phyloP scores from a whole-genome alignment of 1,284 basidiomycete species.

The Grifola frondosa region DNA sequence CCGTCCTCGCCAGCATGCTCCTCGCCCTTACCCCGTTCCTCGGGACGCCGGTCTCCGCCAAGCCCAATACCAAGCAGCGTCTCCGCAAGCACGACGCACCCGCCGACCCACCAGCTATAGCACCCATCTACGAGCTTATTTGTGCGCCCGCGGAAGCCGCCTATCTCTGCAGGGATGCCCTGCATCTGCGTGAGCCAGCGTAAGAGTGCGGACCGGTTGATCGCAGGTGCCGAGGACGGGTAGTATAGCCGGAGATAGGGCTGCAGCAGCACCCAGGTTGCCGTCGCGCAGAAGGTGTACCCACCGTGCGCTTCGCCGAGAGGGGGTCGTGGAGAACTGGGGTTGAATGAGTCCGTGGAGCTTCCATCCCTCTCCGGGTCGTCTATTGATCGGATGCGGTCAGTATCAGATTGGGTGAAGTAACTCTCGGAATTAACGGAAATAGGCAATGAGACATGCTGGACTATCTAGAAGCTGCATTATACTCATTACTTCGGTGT shows the following conservation, averaged over 20 bases:
- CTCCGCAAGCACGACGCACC: constrained; percentile 81
- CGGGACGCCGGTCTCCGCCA: constrained; percentile 3
- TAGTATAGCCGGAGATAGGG: constrained; percentile 42
- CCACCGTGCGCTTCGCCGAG: constrained; percentile 97
- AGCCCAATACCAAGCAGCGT: constrained; percentile 43
- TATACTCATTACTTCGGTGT: too few species aligned
- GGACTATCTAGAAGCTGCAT: too few species aligned
- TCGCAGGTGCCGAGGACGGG: constrained; percentile 30
- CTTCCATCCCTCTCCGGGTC: constrained; percentile 4
- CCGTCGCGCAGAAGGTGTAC: constrained; percentile 92
- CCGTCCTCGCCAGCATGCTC: constrained; percentile 34
- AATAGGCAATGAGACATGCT: background rate
- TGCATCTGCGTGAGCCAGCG: constrained; percentile 91
- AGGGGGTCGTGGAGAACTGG: constrained; percentile 52
- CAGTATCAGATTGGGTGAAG: background rate
- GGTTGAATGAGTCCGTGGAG: constrained; percentile 15
- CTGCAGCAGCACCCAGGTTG: constrained; percentile 79
- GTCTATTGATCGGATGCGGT: constrained; percentile 1
- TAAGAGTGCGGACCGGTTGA: constrained; percentile 65
- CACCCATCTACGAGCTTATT: constrained; percentile 99
- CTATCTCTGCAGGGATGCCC: constrained; percentile 78
- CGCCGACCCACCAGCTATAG: constrained; percentile 98
- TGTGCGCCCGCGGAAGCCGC: constrained; percentile 91
- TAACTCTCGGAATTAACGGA: background rate
- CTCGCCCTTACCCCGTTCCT: constrained; percentile 29